A percentile compares a stretch with the other conserved stretches of the same genome.
Evolutionary conservation across 2,329 filamentous ascomycete genomes (phyloP).

Genomic region (Boeremia exigua): DNA sequence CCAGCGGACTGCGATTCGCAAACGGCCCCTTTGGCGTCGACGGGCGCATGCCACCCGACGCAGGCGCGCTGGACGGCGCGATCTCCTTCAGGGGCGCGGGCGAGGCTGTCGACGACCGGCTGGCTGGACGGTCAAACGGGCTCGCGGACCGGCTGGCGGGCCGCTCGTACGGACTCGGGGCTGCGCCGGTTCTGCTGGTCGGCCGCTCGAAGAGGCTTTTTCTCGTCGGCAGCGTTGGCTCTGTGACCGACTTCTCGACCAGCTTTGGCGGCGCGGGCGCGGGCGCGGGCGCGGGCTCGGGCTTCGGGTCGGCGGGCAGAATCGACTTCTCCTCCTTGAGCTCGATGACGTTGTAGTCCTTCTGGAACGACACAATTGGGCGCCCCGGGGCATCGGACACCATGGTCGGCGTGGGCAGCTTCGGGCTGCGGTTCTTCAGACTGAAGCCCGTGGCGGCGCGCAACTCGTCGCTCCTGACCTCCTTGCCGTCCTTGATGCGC

Average conservation of each 20-base stretch:
- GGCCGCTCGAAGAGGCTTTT: conserved; percentile 37
- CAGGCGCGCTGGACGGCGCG: conserved; percentile 16
- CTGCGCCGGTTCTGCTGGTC: conserved; percentile 1
- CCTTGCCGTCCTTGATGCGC: conserved; percentile 77
- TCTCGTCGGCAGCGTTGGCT: conserved; percentile 58
- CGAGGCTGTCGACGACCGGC: conserved; percentile 2
- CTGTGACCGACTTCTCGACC: conserved; percentile 48
- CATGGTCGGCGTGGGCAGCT: conserved; percentile 84
- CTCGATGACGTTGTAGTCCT: conserved; percentile 79
- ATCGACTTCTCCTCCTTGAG: conserved; percentile 59
- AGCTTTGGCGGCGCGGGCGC: conserved; percentile 26
- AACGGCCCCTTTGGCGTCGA: conserved; percentile 38
- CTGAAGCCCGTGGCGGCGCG: conserved; percentile 88
- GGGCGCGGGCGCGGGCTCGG: conserved; percentile 1
- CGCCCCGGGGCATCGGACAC: conserved; percentile 90
- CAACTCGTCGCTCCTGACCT: conserved; percentile 87
- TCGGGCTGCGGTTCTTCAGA: conserved; percentile 83
- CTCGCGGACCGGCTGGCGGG: conserved; percentile 3
- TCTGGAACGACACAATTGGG: conserved; percentile 97
- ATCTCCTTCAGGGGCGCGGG: conserved; percentile 5
- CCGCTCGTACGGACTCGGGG: background rate
- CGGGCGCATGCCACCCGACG: conserved; percentile 35
- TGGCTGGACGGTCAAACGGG: conserved; percentile 6
- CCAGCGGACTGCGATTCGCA: conserved; percentile 28
- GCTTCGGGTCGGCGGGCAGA: conserved; percentile 1